Percentiles rank a stretch among this genome's conserved stretches.
Conservation (phyloP, 1,284 basidiomycete species). For the Bothia castanella region DNA sequence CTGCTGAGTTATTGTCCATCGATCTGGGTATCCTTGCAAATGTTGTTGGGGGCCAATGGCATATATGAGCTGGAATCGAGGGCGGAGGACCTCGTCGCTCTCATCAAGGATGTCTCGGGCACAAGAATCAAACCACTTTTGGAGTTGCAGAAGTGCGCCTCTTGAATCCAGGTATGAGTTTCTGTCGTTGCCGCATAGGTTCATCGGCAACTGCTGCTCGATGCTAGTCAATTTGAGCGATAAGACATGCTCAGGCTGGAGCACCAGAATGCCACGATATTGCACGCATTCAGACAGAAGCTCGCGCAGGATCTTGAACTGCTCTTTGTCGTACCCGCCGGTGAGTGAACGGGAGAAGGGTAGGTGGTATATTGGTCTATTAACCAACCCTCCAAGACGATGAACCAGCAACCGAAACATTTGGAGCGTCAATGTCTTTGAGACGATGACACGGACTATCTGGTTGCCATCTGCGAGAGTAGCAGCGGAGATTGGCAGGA, state of each 20-base stretch:
- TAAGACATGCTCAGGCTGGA: slow-evolving; percentile 52
- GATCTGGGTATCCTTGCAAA: slow-evolving; percentile 43
- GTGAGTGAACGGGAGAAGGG: slow-evolving; percentile 44
- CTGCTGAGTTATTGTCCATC: slow-evolving; percentile 46
- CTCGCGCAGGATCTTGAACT: slow-evolving; percentile 16
- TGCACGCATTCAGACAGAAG: slow-evolving; percentile 40
- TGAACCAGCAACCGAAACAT: slow-evolving; percentile 48
- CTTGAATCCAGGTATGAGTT: background rate
- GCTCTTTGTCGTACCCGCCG: slow-evolving; percentile 9
- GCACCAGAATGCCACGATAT: slow-evolving; percentile 41
- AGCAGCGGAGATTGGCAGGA: slow-evolving; percentile 42
- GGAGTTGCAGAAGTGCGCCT: slow-evolving; percentile 19
- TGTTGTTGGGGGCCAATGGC: slow-evolving; percentile 41
- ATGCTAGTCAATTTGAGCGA: slow-evolving; percentile 47
- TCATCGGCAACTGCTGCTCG: slow-evolving; percentile 28
- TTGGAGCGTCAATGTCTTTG: slow-evolving; percentile 39
- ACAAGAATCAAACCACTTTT: slow-evolving; percentile 36
- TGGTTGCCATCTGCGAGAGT: slow-evolving; percentile 41
- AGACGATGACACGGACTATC: slow-evolving; percentile 45
- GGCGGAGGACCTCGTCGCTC: slow-evolving; percentile 50
- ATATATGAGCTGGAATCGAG: slow-evolving; percentile 49
- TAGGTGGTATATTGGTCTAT: slow-evolving; percentile 44
- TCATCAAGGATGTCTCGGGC: slow-evolving; percentile 50
- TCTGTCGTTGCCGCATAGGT: no score
- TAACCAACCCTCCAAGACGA: slow-evolving; percentile 40